phyloP scores from a whole-genome alignment of 192 early-diverging fungal species.

The Backusella mclennaniae region DNA sequence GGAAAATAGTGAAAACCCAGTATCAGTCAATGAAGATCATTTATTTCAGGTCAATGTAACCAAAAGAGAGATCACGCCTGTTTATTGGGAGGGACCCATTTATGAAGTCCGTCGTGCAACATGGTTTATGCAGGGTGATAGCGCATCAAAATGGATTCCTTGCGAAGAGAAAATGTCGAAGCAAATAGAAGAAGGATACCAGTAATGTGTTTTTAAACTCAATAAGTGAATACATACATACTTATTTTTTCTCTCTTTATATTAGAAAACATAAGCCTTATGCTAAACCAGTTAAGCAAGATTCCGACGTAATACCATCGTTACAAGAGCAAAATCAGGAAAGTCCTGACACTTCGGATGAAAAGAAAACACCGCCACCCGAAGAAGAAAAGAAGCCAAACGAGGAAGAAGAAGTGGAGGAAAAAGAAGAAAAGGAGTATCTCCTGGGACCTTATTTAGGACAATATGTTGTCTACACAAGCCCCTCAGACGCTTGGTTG shows the following conservation, averaged over 20 bases:
- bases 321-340: neutral
- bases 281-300: neutral
- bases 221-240: neutral
- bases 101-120: conserved; percentile 81
- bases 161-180: conserved; percentile 79
- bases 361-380: neutral
- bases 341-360: neutral
- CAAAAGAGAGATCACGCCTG: conserved; percentile 62
- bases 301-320: neutral
- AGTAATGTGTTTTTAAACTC: conserved; percentile 24
- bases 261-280: conserved; percentile 17
- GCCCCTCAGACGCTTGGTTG: conserved; percentile 60
- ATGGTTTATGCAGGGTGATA: conserved; percentile 73
- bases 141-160: conserved; percentile 62
- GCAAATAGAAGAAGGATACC: conserved; percentile 82
- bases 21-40: conserved; percentile 75
- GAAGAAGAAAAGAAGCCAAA: neutral
- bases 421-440: conserved; percentile 31
- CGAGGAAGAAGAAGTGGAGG: neutral
- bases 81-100: conserved; percentile 81
- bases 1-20: conserved; percentile 32
- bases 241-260: neutral
- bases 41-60: conserved; percentile 78
- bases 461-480: conserved; percentile 73
- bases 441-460: conserved; percentile 74